phyloP scores from a whole-genome alignment of 2,329 filamentous ascomycete genomes.

The Massarina eburnea region DNA sequence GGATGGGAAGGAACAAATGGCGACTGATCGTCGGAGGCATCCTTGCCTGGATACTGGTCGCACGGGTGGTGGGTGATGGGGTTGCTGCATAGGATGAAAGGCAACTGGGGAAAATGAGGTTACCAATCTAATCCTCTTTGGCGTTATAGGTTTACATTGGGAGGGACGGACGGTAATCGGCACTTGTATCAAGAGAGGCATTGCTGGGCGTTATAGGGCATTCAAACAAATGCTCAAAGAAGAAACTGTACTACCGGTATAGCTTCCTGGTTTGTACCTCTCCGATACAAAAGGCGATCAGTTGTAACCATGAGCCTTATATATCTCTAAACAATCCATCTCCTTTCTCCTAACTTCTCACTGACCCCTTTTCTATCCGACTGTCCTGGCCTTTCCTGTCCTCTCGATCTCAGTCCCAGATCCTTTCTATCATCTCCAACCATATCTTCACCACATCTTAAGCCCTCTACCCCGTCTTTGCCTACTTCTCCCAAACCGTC shows the following conservation, averaged over 20 bases:
- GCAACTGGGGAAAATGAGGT: not conserved
- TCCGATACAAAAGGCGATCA: too few relatives aligned
- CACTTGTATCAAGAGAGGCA: not conserved
- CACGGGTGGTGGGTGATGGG: constrained; percentile 67
- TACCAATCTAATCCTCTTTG: not conserved
- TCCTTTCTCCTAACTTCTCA: not conserved
- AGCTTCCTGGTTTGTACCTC: not conserved
- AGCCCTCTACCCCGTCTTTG: not conserved
- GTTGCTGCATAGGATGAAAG: constrained; percentile 11
- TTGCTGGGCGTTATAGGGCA: not conserved
- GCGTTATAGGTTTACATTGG: not conserved
- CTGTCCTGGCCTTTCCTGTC: too few relatives aligned
- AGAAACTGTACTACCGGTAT: not conserved
- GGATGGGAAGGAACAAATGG: constrained; percentile 79
- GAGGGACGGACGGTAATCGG: not conserved
- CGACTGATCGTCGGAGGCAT: constrained; percentile 69
- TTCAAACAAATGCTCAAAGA: not conserved
- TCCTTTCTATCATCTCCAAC: not conserved
- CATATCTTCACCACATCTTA: not conserved
- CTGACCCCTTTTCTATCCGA: too few relatives aligned
- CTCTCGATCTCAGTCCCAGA: not conserved
- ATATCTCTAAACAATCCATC: too few relatives aligned
- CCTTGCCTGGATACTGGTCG: constrained; percentile 81
- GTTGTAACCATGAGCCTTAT: too few relatives aligned
- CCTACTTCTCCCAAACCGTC: constrained; percentile 43